These are phyloP conservation scores for Aspergillus saccharolyticus DNA, from an alignment of 495 filamentous ascomycete genomes.

Conservation along the genomic window DNA sequence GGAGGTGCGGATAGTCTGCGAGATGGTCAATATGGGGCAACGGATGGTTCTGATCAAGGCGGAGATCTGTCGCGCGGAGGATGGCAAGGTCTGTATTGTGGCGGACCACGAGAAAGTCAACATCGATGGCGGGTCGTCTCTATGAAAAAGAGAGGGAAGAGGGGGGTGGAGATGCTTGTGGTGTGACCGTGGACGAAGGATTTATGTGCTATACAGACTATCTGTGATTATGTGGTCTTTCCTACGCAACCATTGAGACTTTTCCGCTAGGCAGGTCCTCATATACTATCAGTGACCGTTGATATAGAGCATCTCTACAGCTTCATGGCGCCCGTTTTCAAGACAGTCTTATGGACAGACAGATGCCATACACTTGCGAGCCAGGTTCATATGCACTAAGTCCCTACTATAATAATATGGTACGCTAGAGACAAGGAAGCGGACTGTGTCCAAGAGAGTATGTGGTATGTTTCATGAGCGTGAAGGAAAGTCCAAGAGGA, in stretches of 20 bases:
- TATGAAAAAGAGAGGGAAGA: not conserved
- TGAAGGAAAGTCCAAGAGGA: constrained; percentile 26
- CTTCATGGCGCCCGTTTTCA: not conserved
- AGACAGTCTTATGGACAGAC: not conserved
- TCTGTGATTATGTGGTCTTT: no score
- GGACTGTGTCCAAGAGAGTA: constrained; percentile 12
- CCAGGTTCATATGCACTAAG: not conserved
- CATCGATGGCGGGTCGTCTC: constrained; percentile 45
- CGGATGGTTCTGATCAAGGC: constrained; percentile 43
- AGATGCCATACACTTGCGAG: not conserved
- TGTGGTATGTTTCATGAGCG: constrained; percentile 9
- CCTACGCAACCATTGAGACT: no score
- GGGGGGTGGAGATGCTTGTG: no score
- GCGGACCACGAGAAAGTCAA: constrained; percentile 68
- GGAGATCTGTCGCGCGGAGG: constrained; percentile 38
- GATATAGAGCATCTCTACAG: not conserved
- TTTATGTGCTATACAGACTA: no score
- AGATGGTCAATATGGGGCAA: constrained; percentile 59
- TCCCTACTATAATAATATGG: not conserved
- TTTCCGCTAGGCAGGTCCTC: no score
- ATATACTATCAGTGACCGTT: not conserved
- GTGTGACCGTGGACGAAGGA: not conserved
- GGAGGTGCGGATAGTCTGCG: constrained; percentile 51
- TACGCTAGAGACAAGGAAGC: constrained; percentile 1
- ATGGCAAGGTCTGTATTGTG: constrained; percentile 52